Conservation (phyloP, 2,329 filamentous ascomycete species). For the Clarireedia monteithiana region DNA sequence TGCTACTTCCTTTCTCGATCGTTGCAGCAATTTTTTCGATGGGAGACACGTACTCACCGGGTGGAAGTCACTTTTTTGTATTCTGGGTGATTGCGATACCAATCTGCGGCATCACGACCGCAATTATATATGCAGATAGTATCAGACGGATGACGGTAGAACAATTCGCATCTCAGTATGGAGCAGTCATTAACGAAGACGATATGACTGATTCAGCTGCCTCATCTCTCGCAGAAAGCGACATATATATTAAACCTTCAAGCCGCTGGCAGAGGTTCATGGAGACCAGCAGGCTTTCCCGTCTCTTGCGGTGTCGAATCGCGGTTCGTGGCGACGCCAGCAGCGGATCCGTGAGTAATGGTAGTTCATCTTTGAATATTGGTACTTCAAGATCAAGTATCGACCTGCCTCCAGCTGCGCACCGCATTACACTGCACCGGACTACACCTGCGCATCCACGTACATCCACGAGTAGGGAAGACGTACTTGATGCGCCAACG, state of each 20-base stretch:
- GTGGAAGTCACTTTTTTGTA: conserved; percentile 2
- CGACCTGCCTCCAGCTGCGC: too few relatives aligned
- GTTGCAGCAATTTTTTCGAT: conserved; percentile 3
- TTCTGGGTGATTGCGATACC: conserved; percentile 6
- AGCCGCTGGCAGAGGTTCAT: neutral
- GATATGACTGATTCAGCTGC: neutral
- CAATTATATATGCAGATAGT: conserved; percentile 5
- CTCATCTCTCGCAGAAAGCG: neutral
- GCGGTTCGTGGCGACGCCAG: neutral
- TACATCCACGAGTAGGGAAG: too few relatives aligned
- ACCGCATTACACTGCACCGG: too few relatives aligned
- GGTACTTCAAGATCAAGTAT: too few relatives aligned
- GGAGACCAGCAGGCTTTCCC: neutral
- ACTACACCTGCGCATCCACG: too few relatives aligned
- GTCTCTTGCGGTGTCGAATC: neutral
- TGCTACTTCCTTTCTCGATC: conserved; percentile 3
- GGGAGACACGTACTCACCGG: neutral
- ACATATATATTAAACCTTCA: neutral
- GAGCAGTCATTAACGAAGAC: neutral
- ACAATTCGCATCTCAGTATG: neutral
- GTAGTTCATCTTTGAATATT: too few relatives aligned
- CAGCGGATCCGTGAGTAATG: too few relatives aligned
- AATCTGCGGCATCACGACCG: neutral
- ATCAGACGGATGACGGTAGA: conserved; percentile 5
- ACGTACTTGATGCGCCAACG: too few relatives aligned